Evolutionary conservation across 305 asterid species (phyloP), one percentile per base, ranked within the genome.

Genomic region (Solanum aculeatissimum): DNA sequence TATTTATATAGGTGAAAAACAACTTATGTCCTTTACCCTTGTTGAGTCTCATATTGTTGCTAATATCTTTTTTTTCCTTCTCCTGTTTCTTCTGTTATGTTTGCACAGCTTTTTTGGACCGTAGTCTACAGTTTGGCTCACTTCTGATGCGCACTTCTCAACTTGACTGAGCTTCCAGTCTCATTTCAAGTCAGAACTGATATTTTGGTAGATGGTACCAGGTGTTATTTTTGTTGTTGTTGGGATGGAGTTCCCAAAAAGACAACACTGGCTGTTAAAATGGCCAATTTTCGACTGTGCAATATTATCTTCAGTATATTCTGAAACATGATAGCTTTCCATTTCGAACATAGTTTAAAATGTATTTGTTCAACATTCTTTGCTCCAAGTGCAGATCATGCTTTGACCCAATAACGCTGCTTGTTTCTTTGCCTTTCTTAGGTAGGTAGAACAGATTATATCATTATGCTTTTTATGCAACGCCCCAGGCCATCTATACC

Each of bases 41-140:
- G 9, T 14, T 45, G 40, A 35, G 40, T 27, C 70, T 58, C 81
- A 51, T 29, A 82, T 81, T 75, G 16, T 60, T 58, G 58, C 83
- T 72, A 72, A 63, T 70, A 71, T 79, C 71, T 77, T 55, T 27
- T 68, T 65, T 49, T 2, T 69, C 69, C 69, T 81, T 63, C 53
- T 21, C 40, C 83, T 70, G 58, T 78, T 54, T 85, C 51, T 87
- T 84, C n/a, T 27, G 18, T 77, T 51, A 18, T 32, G 60, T 77
- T 51, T 32, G 18, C 47, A 29, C 98, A 95, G 99, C 94, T 96
- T 55, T 92, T 92, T 2, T 96, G 99, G 99, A 96, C 91, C 87
- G 87, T 95, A 79, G 96, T 92, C 87, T 96, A 95, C 98, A 96
- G 99, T 89, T 92, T 95, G 94, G 93, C 92, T 18, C 97, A 95